Base-by-base conservation (phyloP, 495 filamentous ascomycete species). In the Penicillium pancosmium region DNA sequence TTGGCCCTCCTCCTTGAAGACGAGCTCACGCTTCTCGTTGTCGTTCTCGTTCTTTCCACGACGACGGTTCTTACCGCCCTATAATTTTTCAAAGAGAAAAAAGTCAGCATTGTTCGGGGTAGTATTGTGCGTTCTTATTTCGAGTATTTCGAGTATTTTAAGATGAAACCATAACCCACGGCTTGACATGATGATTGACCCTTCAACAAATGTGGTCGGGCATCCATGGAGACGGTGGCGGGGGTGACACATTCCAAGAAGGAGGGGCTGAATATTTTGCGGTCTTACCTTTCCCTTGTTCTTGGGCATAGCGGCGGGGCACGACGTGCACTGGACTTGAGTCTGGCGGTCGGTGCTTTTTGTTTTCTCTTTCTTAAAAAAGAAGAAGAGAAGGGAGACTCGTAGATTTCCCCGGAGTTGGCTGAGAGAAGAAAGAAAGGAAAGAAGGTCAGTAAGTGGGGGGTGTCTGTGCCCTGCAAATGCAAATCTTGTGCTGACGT, bases 1-100 rank as follows among this genome's bases (percentile, higher is more conserved):
- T 84, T 98, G 94, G 62, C 94, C 94, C 67, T 98, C 94, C 75
- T 98, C 94, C 78, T 97, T 97, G 87, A 98, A 98, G 60, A 91
- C 91, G 53, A 98, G 85, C 78, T 98, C 94, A 72, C 94, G 94
- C 86, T 97, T 97, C 82, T 97, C 93, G 71, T 97, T 97, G 82
- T 95, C 92, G 83, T 97, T 98, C 83, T 98, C 94, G 84, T 98
- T 98, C 91, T 98, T 98, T 78, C 94, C 94, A 78, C 94, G 88
- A 81, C 94, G 86, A 73, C 94, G 82, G 79, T 98, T 98, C 84
- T 98, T 98, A 83, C 94, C 94, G 75, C 94, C 94, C 90, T 97
- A 68, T 78, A 23, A 63, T 12, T 44, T n/a, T 50, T 13, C 25
- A 9, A 40, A 57, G 25, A 59, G 60, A 74, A 59, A 59, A 75